Conservation (phyloP, 163 green algal species). For the Coccomyxa subellipsoidea region DNA sequence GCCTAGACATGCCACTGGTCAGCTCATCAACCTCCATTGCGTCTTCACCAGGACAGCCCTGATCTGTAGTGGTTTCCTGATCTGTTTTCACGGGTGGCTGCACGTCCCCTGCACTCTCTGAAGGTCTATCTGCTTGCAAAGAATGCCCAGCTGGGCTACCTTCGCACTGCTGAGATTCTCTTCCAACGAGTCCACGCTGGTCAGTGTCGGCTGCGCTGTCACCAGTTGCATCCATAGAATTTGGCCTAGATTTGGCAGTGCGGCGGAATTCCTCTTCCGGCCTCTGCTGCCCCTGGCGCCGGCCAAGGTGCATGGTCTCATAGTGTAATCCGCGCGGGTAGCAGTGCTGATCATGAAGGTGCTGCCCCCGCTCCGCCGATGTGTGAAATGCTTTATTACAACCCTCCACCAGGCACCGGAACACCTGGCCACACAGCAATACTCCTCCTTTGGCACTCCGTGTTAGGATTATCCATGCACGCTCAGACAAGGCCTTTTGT, state of each 20-base stretch:
- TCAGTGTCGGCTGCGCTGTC: background rate
- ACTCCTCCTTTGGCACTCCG: background rate
- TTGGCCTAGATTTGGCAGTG: background rate
- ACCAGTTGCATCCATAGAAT: background rate
- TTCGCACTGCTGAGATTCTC: too few species aligned
- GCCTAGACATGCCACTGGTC: background rate
- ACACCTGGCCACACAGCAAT: constrained; percentile 15
- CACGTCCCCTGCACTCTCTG: too few species aligned
- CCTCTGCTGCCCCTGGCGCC: background rate
- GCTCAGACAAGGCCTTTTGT: too few species aligned
- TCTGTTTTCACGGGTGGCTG: too few species aligned
- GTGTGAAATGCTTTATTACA: constrained; percentile 34
- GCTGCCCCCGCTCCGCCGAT: constrained; percentile 37
- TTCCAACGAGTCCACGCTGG: too few species aligned
- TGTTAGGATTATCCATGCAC: too few species aligned
- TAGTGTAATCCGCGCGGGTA: background rate
- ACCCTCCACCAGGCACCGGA: constrained; percentile 32
- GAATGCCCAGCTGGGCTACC: too few species aligned
- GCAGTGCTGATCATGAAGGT: constrained; percentile 23
- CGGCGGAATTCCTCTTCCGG: background rate
- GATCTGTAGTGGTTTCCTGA: too few species aligned
- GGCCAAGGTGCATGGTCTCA: background rate
- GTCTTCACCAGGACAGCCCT: background rate
- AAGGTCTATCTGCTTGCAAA: too few species aligned
- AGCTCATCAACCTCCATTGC: background rate